A percentile compares a stretch with the other conserved stretches of the same genome.
These are phyloP conservation scores for Fusarium fracticaudum DNA, from an alignment of 2,329 filamentous ascomycete species.

Conservation along the genomic window DNA sequence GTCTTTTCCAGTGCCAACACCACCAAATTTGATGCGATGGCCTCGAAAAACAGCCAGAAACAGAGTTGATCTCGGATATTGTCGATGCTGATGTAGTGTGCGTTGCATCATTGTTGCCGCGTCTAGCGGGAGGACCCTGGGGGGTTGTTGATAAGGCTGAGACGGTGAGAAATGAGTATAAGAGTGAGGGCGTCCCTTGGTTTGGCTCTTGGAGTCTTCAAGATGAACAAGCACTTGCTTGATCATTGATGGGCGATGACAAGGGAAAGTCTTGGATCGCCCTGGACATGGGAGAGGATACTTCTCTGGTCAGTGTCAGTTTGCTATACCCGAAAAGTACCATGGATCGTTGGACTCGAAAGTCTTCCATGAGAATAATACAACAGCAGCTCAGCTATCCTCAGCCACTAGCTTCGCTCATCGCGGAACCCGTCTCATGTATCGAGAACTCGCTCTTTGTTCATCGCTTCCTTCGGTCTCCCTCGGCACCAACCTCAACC, in stretches of 20 bases:
- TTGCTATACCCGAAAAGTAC: background rate
- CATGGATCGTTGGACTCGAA: background rate
- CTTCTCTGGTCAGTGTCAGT: background rate
- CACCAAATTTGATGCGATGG: constrained; percentile 6
- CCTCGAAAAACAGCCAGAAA: constrained; percentile 6
- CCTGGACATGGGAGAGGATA: background rate
- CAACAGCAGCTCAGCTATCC: background rate
- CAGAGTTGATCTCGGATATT: background rate
- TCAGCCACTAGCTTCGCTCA: background rate
- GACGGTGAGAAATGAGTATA: constrained; percentile 24
- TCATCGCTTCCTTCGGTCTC: background rate
- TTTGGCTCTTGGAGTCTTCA: background rate
- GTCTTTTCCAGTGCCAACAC: constrained; percentile 23
- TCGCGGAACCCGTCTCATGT: background rate
- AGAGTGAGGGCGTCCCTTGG: constrained; percentile 22
- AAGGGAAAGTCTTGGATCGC: background rate
- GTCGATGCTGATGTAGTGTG: constrained; percentile 4
- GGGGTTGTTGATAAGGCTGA: constrained; percentile 8
- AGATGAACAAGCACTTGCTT: background rate
- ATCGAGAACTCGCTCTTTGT: constrained; percentile 10
- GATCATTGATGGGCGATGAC: background rate
- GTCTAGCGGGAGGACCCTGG: constrained; percentile 1
- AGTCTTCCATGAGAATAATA: background rate
- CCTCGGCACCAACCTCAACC: background rate
- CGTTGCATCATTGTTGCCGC: constrained; percentile 23